phyloP scores from a whole-genome alignment of 73 alveolate species.

The Paramecium octaurelia region DNA sequence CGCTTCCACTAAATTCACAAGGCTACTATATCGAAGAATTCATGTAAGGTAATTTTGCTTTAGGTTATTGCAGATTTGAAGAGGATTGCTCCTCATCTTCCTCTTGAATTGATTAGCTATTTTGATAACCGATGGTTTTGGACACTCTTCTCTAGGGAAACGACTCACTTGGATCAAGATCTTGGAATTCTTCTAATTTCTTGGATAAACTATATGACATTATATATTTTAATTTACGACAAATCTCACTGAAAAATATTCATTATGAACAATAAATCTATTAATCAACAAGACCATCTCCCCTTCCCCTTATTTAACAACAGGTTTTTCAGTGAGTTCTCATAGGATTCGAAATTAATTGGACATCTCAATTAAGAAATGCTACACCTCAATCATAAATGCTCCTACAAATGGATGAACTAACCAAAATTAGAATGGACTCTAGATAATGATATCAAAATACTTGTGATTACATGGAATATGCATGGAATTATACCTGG shows the following conservation, averaged over 20 bases:
- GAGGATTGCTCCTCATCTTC: slow-evolving; percentile 46
- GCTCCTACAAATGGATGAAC: not conserved
- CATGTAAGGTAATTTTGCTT: not conserved
- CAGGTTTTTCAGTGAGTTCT: not conserved
- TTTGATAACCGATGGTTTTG: not conserved
- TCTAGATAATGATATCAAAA: slow-evolving; percentile 47
- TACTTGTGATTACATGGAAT: slow-evolving; percentile 78
- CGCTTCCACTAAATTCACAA: slow-evolving; percentile 5
- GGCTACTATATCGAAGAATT: not conserved
- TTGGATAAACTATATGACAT: not conserved
- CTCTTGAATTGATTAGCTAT: not conserved
- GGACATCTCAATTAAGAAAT: slow-evolving; percentile 6
- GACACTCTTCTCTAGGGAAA: not conserved
- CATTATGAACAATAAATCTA: not conserved
- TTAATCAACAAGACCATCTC: not conserved
- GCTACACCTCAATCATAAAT: slow-evolving; percentile 12
- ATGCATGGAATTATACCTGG: slow-evolving; percentile 76
- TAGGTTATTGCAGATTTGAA: not conserved
- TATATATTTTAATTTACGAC: not conserved
- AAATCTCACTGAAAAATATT: not conserved
- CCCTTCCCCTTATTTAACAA: not conserved
- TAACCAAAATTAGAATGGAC: not conserved
- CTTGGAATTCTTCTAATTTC: not conserved
- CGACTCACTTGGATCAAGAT: slow-evolving; percentile 2
- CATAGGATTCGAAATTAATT: not conserved